Conservation (phyloP, 208 protist species). For the Wallacemonas rigidus region DNA sequence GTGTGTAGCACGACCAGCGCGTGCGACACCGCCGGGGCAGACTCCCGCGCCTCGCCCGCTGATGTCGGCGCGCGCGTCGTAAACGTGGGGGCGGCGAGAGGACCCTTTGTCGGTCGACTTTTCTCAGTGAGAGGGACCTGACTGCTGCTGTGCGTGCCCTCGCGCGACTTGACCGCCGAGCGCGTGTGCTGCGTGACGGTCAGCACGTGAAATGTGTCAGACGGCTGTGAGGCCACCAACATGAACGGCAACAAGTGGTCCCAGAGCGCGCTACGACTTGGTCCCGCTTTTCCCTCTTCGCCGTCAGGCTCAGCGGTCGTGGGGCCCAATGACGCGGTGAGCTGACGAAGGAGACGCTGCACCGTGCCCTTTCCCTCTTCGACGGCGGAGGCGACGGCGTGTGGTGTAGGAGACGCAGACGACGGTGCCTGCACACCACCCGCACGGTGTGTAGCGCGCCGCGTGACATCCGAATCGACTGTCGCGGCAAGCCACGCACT, state of each 20-base stretch:
- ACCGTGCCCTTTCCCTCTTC: neutral
- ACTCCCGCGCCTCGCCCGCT: too few species aligned
- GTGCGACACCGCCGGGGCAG: constrained; percentile 25
- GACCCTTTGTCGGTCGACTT: too few species aligned
- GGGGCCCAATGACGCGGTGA: neutral
- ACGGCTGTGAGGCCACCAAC: constrained; percentile 27
- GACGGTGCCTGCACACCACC: too few species aligned
- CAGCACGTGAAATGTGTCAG: constrained; percentile 17
- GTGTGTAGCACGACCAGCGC: constrained; percentile 43
- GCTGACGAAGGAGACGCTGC: neutral
- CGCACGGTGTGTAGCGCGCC: too few species aligned
- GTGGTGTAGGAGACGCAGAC: too few species aligned
- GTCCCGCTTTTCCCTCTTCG: neutral
- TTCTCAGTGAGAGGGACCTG: neutral
- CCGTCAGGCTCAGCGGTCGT: neutral
- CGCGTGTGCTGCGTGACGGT: constrained; percentile 5
- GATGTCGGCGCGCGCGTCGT: too few species aligned
- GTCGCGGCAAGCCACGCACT: neutral
- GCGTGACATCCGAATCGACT: neutral
- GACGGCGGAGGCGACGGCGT: too few species aligned
- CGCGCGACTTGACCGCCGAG: neutral
- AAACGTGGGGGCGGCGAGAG: too few species aligned
- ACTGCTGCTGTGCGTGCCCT: neutral
- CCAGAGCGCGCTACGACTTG: neutral
- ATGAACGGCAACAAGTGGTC: constrained; percentile 23